Percentiles rank a stretch among this genome's conserved stretches.
These are phyloP conservation scores for Epichloe hybrida DNA, from an alignment of 2,329 filamentous ascomycete species.

Conservation along the genomic window DNA sequence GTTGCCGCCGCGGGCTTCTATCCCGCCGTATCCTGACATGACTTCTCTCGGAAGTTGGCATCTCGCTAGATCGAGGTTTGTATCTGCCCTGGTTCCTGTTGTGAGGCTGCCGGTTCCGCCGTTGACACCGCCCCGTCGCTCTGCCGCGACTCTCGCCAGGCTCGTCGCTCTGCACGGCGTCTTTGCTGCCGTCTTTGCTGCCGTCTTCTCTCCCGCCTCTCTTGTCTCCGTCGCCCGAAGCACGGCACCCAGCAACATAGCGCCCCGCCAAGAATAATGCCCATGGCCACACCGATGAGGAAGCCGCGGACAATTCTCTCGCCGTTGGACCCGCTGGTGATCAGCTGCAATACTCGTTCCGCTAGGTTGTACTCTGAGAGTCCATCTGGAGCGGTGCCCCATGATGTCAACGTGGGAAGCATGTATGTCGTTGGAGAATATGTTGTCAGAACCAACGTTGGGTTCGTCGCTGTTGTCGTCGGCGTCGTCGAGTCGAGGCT, in stretches of 20 bases:
- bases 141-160: not conserved
- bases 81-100: not conserved
- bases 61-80: not conserved
- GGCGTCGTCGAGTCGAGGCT: not conserved
- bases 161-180: not conserved
- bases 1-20: not conserved
- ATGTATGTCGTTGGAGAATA: conserved; percentile 1
- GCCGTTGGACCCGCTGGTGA: conserved; percentile 16
- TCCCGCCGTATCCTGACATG: not conserved
- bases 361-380: conserved; percentile 12
- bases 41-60: not conserved
- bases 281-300: conserved; percentile 20
- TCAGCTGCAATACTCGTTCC: conserved; percentile 15
- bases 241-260: conserved; percentile 23
- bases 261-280: conserved; percentile 18
- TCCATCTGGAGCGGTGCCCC: not conserved
- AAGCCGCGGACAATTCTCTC: conserved; percentile 21
- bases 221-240: conserved; percentile 9
- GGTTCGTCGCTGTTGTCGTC: not conserved
- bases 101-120: not conserved
- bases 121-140: too few species aligned
- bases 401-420: conserved; percentile 6
- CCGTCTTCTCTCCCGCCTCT: conserved; percentile 3
- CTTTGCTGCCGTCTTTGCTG: not conserved
- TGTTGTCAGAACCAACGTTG: not conserved